Evolutionary conservation across 441 rosid species (phyloP).

Genomic region (Breynia disticha): DNA sequence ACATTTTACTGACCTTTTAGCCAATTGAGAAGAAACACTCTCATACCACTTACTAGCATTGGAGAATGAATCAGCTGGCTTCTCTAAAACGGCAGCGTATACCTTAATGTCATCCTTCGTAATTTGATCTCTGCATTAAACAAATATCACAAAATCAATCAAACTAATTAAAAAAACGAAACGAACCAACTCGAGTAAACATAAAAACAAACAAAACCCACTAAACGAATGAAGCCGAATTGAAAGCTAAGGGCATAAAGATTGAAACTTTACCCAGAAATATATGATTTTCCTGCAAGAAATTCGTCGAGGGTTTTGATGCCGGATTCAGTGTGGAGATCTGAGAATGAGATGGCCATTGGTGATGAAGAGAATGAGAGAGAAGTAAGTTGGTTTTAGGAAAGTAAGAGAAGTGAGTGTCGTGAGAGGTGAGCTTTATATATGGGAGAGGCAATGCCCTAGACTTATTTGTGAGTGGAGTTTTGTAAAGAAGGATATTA

Average conservation of each 20-base stretch:
- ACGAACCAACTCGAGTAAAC: no score
- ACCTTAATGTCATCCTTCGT: slow-evolving; percentile 78
- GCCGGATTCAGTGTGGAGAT: slow-evolving; percentile 58
- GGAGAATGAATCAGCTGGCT: slow-evolving; percentile 57
- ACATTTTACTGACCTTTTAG: slow-evolving; percentile 42
- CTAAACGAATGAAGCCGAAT: neutral
- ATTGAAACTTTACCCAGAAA: slow-evolving; percentile 33
- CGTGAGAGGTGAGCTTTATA: no score
- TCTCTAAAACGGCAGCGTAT: slow-evolving; percentile 54
- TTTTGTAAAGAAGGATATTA: no score
- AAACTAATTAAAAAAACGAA: no score
- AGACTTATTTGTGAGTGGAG: no score
- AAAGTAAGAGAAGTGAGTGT: neutral
- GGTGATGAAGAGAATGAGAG: neutral
- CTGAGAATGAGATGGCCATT: slow-evolving; percentile 58
- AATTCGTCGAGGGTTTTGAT: slow-evolving; percentile 73
- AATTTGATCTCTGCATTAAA: slow-evolving; percentile 25
- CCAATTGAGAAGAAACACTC: slow-evolving; percentile 48
- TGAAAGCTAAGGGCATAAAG: no score
- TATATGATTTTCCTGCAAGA: slow-evolving; percentile 64
- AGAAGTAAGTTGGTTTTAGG: neutral
- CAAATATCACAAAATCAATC: neutral
- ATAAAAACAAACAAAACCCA: no score
- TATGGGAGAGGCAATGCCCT: no score
- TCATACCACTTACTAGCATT: slow-evolving; percentile 76